Percentiles rank a stretch among this genome's conserved stretches.
phyloP scores from a whole-genome alignment of 2,329 filamentous ascomycete genomes.

The Stagonosporopsis rhizophila region DNA sequence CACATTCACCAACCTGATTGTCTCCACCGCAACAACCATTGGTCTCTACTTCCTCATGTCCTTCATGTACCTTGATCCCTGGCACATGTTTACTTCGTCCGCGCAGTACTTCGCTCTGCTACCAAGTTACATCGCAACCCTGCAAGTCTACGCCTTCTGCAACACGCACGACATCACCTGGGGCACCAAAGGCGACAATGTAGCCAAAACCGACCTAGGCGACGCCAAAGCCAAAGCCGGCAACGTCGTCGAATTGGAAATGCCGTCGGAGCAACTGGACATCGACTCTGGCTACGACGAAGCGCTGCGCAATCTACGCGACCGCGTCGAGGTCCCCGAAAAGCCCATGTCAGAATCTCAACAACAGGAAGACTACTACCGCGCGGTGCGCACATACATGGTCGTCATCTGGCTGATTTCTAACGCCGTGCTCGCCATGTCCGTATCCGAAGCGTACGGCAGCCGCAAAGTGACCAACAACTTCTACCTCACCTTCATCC shows the following conservation, averaged over 20 bases:
- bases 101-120: slow-evolving; percentile 92
- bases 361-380: slow-evolving; percentile 98
- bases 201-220: slow-evolving; percentile 90
- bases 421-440: slow-evolving; percentile 93
- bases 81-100: slow-evolving; percentile 97
- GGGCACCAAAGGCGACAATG: slow-evolving; percentile 98
- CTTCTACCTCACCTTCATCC: slow-evolving; percentile 88
- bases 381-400: slow-evolving; percentile 96
- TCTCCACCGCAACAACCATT: slow-evolving; percentile 86
- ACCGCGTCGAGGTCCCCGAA: slow-evolving; percentile 81
- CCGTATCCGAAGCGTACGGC: slow-evolving; percentile 84
- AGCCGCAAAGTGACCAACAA: slow-evolving; percentile 76
- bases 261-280: slow-evolving; percentile 97
- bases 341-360: slow-evolving; percentile 73
- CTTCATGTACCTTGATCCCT: slow-evolving; percentile 95
- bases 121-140: slow-evolving; percentile 92
- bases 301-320: slow-evolving; percentile 92
- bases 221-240: slow-evolving; percentile 77
- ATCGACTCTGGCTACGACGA: slow-evolving; percentile 98
- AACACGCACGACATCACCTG: slow-evolving; percentile 99
- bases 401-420: slow-evolving; percentile 92
- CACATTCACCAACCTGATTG: slow-evolving; percentile 92
- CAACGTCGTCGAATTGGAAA: slow-evolving; percentile 89
- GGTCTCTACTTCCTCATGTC: slow-evolving; percentile 97
- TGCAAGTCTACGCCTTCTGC: slow-evolving; percentile 98